Percentiles rank a stretch among this genome's conserved stretches.
Conservation (phyloP, 257 asterid genomes). For the Solanum lycopersicoides region DNA sequence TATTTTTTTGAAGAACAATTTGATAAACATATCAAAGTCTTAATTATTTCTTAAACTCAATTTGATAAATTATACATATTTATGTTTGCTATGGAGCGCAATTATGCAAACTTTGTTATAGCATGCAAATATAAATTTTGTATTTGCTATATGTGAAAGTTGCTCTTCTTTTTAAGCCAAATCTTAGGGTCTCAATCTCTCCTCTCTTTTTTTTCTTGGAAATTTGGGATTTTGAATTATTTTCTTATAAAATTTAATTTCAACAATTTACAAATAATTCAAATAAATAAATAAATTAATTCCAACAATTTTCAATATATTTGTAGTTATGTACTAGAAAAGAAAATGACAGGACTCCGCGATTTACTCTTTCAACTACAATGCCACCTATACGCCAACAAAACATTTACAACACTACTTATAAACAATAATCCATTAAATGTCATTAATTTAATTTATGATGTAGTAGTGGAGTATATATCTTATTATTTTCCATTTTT, state of each 20-base stretch:
- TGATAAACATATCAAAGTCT: no score
- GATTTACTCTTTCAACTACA: not conserved
- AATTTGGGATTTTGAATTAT: not conserved
- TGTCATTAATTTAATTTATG: not conserved
- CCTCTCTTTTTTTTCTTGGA: not conserved
- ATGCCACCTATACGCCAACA: not conserved
- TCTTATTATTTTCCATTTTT: not conserved
- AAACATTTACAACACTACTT: not conserved
- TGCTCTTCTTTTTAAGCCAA: no score
- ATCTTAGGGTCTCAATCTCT: not conserved
- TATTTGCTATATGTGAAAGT: no score
- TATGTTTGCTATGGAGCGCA: no score
- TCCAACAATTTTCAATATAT: not conserved
- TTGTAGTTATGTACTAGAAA: not conserved
- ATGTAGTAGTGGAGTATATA: not conserved
- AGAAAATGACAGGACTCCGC: not conserved
- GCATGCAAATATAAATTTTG: no score
- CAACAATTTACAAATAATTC: not conserved
- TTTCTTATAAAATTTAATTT: not conserved
- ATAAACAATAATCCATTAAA: not conserved
- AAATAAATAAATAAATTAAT: not conserved
- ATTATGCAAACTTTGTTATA: no score
- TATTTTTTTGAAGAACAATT: no score
- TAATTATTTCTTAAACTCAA: no score
- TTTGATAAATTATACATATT: no score